A percentile compares a stretch with the other conserved stretches of the same genome.
Evolutionary conservation across 2,329 filamentous ascomycete species (phyloP).

Genomic region (Elsinoe arachidis): DNA sequence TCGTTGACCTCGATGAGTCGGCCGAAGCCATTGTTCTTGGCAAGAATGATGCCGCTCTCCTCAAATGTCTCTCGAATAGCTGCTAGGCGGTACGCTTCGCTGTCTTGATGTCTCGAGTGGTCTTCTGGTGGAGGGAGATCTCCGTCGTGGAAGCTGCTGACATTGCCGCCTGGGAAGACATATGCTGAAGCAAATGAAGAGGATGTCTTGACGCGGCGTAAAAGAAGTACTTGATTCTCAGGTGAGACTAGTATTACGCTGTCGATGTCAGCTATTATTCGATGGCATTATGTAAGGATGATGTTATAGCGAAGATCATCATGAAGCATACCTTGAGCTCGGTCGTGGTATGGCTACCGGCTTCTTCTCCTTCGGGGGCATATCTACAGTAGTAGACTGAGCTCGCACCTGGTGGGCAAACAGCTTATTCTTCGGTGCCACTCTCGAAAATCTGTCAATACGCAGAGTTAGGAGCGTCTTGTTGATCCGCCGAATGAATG

Average conservation of each 20-base stretch:
- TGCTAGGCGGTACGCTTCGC: slow-evolving; percentile 64
- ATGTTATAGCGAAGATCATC: no score
- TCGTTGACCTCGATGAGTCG: slow-evolving; percentile 54
- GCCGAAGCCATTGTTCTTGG: slow-evolving; percentile 43
- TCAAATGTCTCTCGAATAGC: slow-evolving; percentile 91
- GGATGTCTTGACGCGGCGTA: slow-evolving; percentile 76
- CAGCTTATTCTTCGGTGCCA: no score
- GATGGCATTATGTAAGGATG: background rate
- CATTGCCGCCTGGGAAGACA: slow-evolving; percentile 87
- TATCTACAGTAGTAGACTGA: background rate
- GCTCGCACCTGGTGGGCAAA: background rate
- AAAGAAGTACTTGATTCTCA: slow-evolving; percentile 74
- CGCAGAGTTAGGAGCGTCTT: background rate
- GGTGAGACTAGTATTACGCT: slow-evolving; percentile 82
- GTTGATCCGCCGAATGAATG: background rate
- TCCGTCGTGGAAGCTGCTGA: slow-evolving; percentile 71
- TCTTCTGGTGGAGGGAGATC: slow-evolving; percentile 42
- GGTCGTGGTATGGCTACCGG: slow-evolving; percentile 46
- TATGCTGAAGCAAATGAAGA: slow-evolving; percentile 83
- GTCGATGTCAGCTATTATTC: background rate
- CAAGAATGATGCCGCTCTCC: slow-evolving; percentile 82
- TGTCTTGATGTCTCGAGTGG: slow-evolving; percentile 58
- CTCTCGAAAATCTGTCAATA: no score
- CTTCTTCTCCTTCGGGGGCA: slow-evolving; percentile 27
- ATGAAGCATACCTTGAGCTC: slow-evolving; percentile 49